These are phyloP conservation scores for Mychonastes homosphaera DNA, from an alignment of 139 green algal species.

Conservation along the genomic window DNA sequence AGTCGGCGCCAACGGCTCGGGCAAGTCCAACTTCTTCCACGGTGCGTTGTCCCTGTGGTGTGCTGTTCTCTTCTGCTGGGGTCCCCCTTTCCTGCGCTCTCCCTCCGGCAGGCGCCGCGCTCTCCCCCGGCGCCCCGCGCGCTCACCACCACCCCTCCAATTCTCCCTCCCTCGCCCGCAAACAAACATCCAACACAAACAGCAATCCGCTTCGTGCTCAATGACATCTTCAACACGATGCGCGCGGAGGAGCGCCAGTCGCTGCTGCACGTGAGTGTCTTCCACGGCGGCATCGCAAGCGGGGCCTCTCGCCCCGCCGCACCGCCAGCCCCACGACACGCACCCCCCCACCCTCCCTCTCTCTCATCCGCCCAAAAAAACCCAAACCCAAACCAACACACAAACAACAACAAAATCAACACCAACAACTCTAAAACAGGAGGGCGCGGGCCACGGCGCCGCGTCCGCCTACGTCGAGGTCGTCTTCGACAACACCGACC, in stretches of 20 bases:
- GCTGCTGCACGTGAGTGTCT: conserved; percentile 82
- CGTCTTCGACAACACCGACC: conserved; percentile 96
- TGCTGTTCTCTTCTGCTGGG: conserved; percentile 21
- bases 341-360: neutral
- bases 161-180: neutral
- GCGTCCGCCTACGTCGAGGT: conserved; percentile 90
- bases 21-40: conserved; percentile 99
- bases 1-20: conserved; percentile 97
- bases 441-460: conserved; percentile 82
- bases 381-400: neutral
- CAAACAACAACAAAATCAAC: neutral
- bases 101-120: neutral
- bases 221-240: conserved; percentile 66
- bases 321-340: neutral
- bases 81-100: conserved; percentile 5
- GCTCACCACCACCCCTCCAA: neutral
- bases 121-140: neutral
- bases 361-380: neutral
- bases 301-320: neutral
- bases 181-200: conserved; percentile 12
- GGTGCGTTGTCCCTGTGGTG: too few relatives aligned
- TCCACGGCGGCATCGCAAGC: too few relatives aligned
- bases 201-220: conserved; percentile 98
- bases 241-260: conserved; percentile 73
- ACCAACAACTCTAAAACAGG: conserved; percentile 58